These are phyloP conservation scores for Gossypium laxum DNA, from an alignment of 441 rosid genomes.

Conservation along the genomic window DNA sequence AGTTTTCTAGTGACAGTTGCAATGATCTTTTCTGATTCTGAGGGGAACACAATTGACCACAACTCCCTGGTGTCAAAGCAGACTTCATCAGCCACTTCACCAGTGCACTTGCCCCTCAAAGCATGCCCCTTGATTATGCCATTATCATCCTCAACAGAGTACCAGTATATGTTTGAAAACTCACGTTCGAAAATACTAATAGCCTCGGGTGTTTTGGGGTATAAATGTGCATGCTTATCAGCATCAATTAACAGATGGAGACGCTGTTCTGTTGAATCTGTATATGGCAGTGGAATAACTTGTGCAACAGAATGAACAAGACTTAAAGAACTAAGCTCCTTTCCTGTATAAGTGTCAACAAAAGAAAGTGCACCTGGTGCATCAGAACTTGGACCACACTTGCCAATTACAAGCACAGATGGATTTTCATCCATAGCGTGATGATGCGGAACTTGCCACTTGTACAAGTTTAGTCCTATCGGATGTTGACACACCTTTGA, in stretches of 20 bases:
- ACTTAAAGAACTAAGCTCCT: conserved; percentile 47
- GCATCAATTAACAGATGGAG: conserved; percentile 77
- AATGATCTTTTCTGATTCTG: conserved; percentile 80
- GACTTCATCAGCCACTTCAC: conserved; percentile 52
- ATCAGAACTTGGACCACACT: conserved; percentile 50
- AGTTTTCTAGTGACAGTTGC: conserved; percentile 54
- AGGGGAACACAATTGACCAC: conserved; percentile 89
- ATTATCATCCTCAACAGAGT: conserved; percentile 57
- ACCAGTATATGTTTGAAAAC: conserved; percentile 78
- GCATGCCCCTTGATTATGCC: conserved; percentile 74
- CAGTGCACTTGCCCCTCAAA: conserved; percentile 48
- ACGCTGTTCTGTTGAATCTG: conserved; percentile 81
- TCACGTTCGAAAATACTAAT: conserved; percentile 49
- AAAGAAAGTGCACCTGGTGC: conserved; percentile 66
- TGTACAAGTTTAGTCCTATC: conserved; percentile 52
- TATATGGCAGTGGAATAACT: conserved; percentile 73
- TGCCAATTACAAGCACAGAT: conserved; percentile 76
- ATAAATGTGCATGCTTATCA: conserved; percentile 58
- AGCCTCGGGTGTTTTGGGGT: conserved; percentile 77
- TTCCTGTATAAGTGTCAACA: conserved; percentile 80
- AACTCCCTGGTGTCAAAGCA: conserved; percentile 65
- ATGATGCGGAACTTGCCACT: conserved; percentile 97
- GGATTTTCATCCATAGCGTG: conserved; percentile 95
- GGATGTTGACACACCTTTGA: conserved; percentile 56
- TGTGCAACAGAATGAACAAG: conserved; percentile 66